Conservation (phyloP, 2,329 filamentous ascomycete genomes). For the Fusarium tupiense region DNA sequence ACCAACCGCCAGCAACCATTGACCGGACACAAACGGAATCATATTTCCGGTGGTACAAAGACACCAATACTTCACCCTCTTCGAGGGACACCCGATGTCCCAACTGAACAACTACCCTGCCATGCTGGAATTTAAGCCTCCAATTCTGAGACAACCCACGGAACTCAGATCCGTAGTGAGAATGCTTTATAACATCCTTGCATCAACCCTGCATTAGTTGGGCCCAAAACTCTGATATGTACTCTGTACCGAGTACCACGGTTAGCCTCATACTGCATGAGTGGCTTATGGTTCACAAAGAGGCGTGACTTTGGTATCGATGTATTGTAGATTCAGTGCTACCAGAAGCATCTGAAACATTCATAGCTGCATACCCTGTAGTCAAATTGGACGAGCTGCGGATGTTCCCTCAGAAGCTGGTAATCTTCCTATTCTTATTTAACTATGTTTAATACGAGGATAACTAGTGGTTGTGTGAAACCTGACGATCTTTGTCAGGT, state of each 20-base stretch:
- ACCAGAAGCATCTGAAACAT: conserved; percentile 15
- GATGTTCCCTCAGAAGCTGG: background rate
- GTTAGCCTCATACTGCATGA: background rate
- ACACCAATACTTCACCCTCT: background rate
- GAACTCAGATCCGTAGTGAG: conserved; percentile 2
- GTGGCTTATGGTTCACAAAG: conserved; percentile 8
- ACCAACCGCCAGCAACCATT: background rate
- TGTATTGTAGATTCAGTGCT: conserved; percentile 13
- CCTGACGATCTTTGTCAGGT: background rate
- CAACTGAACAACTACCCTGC: background rate
- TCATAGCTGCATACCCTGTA: background rate
- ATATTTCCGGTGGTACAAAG: background rate
- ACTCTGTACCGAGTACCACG: background rate
- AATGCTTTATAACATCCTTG: conserved; percentile 30
- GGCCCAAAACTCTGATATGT: background rate
- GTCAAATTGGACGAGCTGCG: background rate
- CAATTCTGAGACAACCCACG: conserved; percentile 15
- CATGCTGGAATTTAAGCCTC: conserved; percentile 23
- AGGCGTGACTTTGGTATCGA: background rate
- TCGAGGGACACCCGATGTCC: background rate
- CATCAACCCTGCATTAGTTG: conserved; percentile 22
- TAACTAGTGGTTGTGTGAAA: background rate
- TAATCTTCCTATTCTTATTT: background rate
- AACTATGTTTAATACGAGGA: background rate
- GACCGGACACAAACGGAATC: background rate